These are phyloP conservation scores for Choiromyces venosus DNA, from an alignment of 495 filamentous ascomycete species.

Conservation along the genomic window DNA sequence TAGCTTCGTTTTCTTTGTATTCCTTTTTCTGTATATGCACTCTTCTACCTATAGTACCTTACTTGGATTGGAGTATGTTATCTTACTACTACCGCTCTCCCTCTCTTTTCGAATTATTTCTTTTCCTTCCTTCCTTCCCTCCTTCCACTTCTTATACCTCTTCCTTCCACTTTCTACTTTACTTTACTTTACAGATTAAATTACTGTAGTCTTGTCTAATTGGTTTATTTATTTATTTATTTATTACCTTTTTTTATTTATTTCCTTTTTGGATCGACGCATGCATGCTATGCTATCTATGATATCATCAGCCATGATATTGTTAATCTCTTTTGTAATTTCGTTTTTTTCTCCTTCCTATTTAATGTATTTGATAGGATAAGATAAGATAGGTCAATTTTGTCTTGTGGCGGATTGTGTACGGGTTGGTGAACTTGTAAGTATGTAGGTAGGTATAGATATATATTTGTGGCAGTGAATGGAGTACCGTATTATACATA, in stretches of 20 bases:
- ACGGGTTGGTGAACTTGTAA: too few species aligned
- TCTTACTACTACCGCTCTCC: slow-evolving; percentile 4
- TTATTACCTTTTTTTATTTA: slow-evolving; percentile 5
- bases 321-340: slow-evolving; percentile 13
- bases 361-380: neutral
- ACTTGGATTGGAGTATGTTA: neutral
- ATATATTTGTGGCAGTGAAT: too few species aligned
- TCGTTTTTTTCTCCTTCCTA: neutral
- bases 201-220: neutral
- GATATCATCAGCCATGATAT: too few species aligned
- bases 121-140: neutral
- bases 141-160: neutral
- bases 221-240: slow-evolving; percentile 7
- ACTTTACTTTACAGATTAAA: neutral
- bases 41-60: slow-evolving; percentile 4
- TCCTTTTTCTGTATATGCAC: slow-evolving; percentile 16
- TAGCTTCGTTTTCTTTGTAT: slow-evolving; percentile 5
- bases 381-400: neutral
- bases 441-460: too few species aligned
- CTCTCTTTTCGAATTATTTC: neutral
- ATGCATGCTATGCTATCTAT: neutral
- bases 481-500: too few species aligned
- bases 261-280: slow-evolving; percentile 7
- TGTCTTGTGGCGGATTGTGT: neutral
- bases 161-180: slow-evolving; percentile 8